Evolutionary conservation across 2,329 filamentous ascomycete species (phyloP).

Genomic region (Berkeleyomyces rouxiae): DNA sequence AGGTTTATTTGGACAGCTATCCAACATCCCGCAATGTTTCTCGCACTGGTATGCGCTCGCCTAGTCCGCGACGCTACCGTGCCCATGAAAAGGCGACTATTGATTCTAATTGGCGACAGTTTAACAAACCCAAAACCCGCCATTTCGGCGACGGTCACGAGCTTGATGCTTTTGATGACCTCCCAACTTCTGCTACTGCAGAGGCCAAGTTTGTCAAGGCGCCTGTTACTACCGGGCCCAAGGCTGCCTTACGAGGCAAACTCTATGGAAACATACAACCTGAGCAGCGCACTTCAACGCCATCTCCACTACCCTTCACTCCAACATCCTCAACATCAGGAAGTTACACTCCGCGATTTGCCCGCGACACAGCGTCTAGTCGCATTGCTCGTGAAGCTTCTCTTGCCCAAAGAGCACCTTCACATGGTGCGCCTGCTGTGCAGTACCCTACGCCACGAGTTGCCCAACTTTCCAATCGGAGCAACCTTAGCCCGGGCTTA

Average conservation of each 20-base stretch:
- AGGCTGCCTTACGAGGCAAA: slow-evolving; percentile 41
- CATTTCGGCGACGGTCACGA: slow-evolving; percentile 84
- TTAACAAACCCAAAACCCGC: slow-evolving; percentile 16
- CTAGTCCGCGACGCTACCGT: slow-evolving; percentile 35
- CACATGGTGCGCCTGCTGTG: slow-evolving; percentile 30
- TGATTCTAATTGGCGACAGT: slow-evolving; percentile 15
- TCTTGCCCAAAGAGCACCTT: slow-evolving; percentile 41
- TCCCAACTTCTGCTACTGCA: slow-evolving; percentile 68
- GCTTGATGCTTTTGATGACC: slow-evolving; percentile 82
- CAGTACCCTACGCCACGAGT: slow-evolving; percentile 38
- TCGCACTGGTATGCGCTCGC: slow-evolving; percentile 40
- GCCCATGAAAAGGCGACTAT: slow-evolving; percentile 15
- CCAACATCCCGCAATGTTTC: slow-evolving; percentile 41
- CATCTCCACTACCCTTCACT: slow-evolving; percentile 38
- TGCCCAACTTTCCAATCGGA: slow-evolving; percentile 34
- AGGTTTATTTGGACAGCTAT: slow-evolving; percentile 43
- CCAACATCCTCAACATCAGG: slow-evolving; percentile 37
- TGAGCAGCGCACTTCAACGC: slow-evolving; percentile 32
- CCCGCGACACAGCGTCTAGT: slow-evolving; percentile 48
- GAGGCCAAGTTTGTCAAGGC: slow-evolving; percentile 75
- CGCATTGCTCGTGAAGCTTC: slow-evolving; percentile 47
- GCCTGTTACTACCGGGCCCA: slow-evolving; percentile 54
- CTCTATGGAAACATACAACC: slow-evolving; percentile 38
- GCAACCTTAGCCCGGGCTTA: slow-evolving; percentile 29
- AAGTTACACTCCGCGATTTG: slow-evolving; percentile 42